Conservation (phyloP, 768 basidiomycete genomes). For the Cytidiella melzeri region DNA sequence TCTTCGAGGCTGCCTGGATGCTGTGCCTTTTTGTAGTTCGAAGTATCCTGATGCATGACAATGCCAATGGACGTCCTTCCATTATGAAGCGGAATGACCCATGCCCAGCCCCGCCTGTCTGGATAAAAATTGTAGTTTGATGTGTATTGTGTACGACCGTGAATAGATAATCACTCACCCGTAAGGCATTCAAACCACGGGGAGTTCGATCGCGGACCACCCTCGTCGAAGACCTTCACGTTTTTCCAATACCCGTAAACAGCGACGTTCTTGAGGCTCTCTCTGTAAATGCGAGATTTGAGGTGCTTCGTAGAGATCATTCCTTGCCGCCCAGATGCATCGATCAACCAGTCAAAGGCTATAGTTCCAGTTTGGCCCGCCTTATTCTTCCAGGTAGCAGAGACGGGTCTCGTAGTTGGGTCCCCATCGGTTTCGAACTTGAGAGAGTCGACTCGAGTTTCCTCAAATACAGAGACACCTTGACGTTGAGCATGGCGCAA, state of each 20-base stretch:
- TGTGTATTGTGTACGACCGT: not conserved
- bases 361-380: slow-evolving; percentile 35
- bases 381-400: not conserved
- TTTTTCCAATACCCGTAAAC: slow-evolving; percentile 67
- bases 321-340: slow-evolving; percentile 63
- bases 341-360: slow-evolving; percentile 55
- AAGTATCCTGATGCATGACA: slow-evolving; percentile 19
- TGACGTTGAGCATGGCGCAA: slow-evolving; percentile 40
- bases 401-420: not conserved
- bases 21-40: slow-evolving; percentile 4
- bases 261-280: slow-evolving; percentile 60
- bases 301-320: slow-evolving; percentile 56
- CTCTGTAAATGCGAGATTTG: slow-evolving; percentile 56
- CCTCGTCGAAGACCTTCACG: slow-evolving; percentile 32
- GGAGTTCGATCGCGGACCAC: slow-evolving; percentile 18
- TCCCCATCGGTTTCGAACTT: slow-evolving; percentile 26
- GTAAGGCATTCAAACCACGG: slow-evolving; percentile 47
- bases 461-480: slow-evolving; percentile 41
- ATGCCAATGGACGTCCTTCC: slow-evolving; percentile 40
- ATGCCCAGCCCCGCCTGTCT: slow-evolving; percentile 44
- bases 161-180: slow-evolving; percentile 30
- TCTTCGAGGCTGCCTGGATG: slow-evolving; percentile 2
- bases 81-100: slow-evolving; percentile 42
- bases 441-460: slow-evolving; percentile 34
- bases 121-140: not conserved